Evolutionary conservation across 805 yeast genomes (phyloP).

Genomic region (Schwanniomyces vanrijiae): DNA sequence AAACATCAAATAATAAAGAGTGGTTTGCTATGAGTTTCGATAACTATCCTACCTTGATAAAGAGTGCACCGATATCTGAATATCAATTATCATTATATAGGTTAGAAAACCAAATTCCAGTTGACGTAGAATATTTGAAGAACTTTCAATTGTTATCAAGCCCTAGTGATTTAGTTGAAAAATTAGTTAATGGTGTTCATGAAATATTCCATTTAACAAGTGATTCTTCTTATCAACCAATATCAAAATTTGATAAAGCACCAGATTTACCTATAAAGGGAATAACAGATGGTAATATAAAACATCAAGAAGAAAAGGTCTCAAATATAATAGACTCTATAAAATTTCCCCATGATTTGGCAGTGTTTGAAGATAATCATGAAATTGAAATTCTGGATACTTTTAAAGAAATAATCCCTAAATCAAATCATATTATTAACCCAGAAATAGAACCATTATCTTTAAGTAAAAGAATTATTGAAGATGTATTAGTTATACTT

Average conservation of each 20-base stretch:
- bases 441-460: constrained; percentile 6
- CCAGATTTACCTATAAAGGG: constrained; percentile 13
- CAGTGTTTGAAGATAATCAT: constrained; percentile 4
- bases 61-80: constrained; percentile 72
- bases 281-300: constrained; percentile 25
- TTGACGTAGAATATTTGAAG: constrained; percentile 15
- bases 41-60: constrained; percentile 78
- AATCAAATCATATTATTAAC: background rate
- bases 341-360: constrained; percentile 21
- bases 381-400: constrained; percentile 13
- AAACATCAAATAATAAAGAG: constrained; percentile 58
- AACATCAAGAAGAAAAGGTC: constrained; percentile 6
- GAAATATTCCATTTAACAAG: constrained; percentile 25
- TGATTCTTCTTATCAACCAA: constrained; percentile 37
- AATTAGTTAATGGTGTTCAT: constrained; percentile 37
- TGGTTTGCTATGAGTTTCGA: constrained; percentile 87
- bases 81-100: constrained; percentile 47
- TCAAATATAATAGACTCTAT: constrained; percentile 39
- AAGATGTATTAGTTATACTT: constrained; percentile 49
- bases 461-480: constrained; percentile 37
- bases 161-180: constrained; percentile 21
- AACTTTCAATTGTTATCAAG: constrained; percentile 15
- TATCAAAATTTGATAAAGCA: constrained; percentile 22
- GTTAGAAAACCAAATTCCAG: constrained; percentile 16
- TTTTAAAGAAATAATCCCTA: background rate